Conservation (phyloP, 2,329 filamentous ascomycete genomes). For the Alternaria novae-zelandiae region DNA sequence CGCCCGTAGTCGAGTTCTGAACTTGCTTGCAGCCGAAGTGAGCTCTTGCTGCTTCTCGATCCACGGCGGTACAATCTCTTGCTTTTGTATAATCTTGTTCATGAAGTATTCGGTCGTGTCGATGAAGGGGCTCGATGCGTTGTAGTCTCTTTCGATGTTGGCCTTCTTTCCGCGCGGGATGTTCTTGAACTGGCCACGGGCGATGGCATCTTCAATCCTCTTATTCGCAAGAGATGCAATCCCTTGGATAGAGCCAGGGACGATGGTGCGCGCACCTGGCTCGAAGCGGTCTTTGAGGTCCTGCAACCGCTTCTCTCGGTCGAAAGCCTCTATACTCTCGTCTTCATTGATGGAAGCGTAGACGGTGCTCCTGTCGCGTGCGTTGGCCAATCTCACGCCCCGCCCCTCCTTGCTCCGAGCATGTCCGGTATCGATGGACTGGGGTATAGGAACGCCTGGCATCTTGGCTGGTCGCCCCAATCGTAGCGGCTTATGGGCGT, state of each 20-base stretch:
- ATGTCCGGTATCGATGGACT: constrained; percentile 41
- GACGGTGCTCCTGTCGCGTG: constrained; percentile 63
- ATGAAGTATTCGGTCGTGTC: constrained; percentile 97
- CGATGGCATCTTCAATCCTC: constrained; percentile 91
- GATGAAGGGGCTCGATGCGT: constrained; percentile 85
- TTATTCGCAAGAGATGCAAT: constrained; percentile 86
- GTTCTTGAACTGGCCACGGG: constrained; percentile 85
- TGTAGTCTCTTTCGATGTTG: constrained; percentile 79
- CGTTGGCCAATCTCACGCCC: constrained; percentile 59
- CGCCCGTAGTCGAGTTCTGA: constrained; percentile 74
- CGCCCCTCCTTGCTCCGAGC: constrained; percentile 48
- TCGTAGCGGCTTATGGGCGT: constrained; percentile 62
- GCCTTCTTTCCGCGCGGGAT: constrained; percentile 73
- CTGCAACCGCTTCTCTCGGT: constrained; percentile 72
- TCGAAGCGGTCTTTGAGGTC: constrained; percentile 83
- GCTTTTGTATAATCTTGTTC: constrained; percentile 97
- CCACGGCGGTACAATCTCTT: constrained; percentile 96
- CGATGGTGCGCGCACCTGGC: constrained; percentile 72
- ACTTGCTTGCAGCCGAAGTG: constrained; percentile 69
- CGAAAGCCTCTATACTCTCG: constrained; percentile 68
- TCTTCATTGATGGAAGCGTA: constrained; percentile 61
- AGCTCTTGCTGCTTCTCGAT: constrained; percentile 98
- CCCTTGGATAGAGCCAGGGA: constrained; percentile 79
- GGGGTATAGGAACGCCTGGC: constrained; percentile 33
- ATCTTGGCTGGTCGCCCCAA: constrained; percentile 23